Evolutionary conservation across 768 basidiomycete genomes (phyloP).

Genomic region (Lentinus tigrinus): DNA sequence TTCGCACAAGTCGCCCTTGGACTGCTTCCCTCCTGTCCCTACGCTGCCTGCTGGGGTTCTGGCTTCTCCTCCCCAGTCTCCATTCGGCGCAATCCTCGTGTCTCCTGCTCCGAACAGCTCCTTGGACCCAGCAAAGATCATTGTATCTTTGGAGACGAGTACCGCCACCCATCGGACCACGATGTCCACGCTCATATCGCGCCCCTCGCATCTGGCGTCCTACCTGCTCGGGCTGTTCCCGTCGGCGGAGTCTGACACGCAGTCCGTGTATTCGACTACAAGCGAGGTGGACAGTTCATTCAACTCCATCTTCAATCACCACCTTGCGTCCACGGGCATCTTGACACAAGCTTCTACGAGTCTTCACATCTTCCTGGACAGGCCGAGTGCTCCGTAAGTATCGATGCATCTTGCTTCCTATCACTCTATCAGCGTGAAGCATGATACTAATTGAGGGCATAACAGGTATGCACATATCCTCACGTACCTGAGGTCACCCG

Average conservation of each 20-base stretch:
- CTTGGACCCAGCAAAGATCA: conserved; percentile 57
- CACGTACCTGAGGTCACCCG: conserved; percentile 64
- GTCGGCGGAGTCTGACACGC: conserved; percentile 37
- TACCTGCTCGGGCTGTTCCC: conserved; percentile 29
- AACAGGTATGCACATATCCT: conserved; percentile 75
- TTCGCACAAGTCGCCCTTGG: conserved; percentile 20
- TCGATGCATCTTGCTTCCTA: neutral
- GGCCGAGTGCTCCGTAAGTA: conserved; percentile 79
- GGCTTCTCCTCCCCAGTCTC: conserved; percentile 45
- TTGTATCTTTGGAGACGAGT: conserved; percentile 75
- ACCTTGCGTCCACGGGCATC: conserved; percentile 60
- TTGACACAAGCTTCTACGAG: conserved; percentile 43
- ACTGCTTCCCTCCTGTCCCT: conserved; percentile 47
- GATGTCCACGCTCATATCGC: conserved; percentile 62
- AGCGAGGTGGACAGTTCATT: conserved; percentile 47
- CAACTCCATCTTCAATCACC: conserved; percentile 55
- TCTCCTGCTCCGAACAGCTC: conserved; percentile 41
- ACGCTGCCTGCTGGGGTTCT: conserved; percentile 47
- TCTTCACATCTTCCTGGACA: conserved; percentile 76
- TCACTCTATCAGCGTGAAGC: no score
- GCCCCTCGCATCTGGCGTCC: conserved; percentile 61
- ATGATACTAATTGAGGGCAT: no score
- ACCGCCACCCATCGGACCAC: conserved; percentile 67
- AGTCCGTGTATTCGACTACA: conserved; percentile 57
- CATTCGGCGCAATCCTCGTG: conserved; percentile 67